Evolutionary conservation across 208 protist species (phyloP), one percentile per base, ranked within the genome.

Genomic region (Polymyxa betae): DNA sequence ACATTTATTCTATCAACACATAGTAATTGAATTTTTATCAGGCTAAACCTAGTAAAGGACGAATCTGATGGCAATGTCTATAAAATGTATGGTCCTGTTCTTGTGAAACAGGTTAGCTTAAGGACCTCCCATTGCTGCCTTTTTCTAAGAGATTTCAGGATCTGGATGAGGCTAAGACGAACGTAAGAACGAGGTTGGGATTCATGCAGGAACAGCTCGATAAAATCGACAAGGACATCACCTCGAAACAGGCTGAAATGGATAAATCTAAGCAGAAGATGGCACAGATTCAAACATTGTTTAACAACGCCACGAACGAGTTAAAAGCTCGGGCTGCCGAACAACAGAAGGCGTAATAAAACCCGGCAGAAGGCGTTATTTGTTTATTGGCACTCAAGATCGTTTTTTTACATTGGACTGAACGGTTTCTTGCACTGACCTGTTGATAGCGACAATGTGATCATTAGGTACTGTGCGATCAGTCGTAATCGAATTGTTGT

Each of bases 1-100:
- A 24, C 5, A 29, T 60, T 60, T 60, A 60, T 60, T 60, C 12
- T 60, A 29, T 24, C 12, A 24, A 60, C 5, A 5, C 12, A 60
- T 60, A 24, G 5, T 60, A 5, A 5, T 60, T 29, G 24, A 60
- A 29, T 60, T 60, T 60, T 82, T 5, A 5, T 20, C 72, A 82
- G 72, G n/a, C n/a, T 82, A 35, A 43, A 35, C n/a, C n/a, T 82
- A 12, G n/a, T 82, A 5, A 43, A 82, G 24, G 24, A 24, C 40
- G 72, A 82, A 82, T 40, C 16, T n/a, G 72, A 82, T 35, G 72
- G 72, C 40, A 43, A 35, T 43, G 72, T 82, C 5, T 82, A 82
- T 43, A 82, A 82, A 43, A 82, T 82, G 72, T 82, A 38, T n/a
- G 72, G 72, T 5, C 72, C 72, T n/a, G n/a, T 82, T 43, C n/a